Evolutionary conservation across 2,329 filamentous ascomycete genomes (phyloP), one percentile per base, ranked within the genome.

Genomic region (Penicillium sp.): DNA sequence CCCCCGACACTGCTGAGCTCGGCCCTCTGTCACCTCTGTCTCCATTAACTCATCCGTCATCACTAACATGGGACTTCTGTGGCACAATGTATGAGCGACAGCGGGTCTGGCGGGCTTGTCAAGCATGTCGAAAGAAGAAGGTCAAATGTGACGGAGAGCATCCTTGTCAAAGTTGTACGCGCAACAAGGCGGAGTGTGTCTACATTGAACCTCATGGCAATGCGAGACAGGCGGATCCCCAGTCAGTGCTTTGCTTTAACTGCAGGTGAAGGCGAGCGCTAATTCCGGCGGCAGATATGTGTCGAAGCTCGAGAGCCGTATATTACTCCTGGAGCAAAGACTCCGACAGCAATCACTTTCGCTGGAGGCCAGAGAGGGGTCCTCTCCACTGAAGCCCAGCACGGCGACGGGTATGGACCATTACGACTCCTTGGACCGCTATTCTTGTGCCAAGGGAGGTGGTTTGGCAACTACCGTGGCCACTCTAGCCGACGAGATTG

Each of bases 71-170:
- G 16, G 28, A 6, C 33, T 30, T 14, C 2, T 40, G 19, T n/a
- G 25, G 37, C 14, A 33, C 7, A 1, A 63, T 63, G 61, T 63
- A 63, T 25, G 61, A 63, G 33, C 66, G 66, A 10, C 61, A 68
- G 16, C 56, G 68, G 5, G 67, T 67, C 11, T 68, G 67, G 52
- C 65, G 64, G 14, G 68, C 68, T 11, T 70, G 68, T 48, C 61
- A 68, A 42, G 55, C 63, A 46, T 70, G 68, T 53, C 65, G 67
- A 19, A 62, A 61, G 48, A 64, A 65, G 43, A 70, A 70, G 56
- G 64, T 69, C 55, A 65, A 66, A 38, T 70, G 68, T 52, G 63
- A 68, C 45, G 68, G 67, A 7, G 59, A 62, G 37, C 63, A 67
- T 42, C 67, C 68, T n/a, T 70, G 68, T 52, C 61, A 62, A 45